Base-by-base conservation (phyloP, 257 asterid genomes). In the Plantago elongata region DNA sequence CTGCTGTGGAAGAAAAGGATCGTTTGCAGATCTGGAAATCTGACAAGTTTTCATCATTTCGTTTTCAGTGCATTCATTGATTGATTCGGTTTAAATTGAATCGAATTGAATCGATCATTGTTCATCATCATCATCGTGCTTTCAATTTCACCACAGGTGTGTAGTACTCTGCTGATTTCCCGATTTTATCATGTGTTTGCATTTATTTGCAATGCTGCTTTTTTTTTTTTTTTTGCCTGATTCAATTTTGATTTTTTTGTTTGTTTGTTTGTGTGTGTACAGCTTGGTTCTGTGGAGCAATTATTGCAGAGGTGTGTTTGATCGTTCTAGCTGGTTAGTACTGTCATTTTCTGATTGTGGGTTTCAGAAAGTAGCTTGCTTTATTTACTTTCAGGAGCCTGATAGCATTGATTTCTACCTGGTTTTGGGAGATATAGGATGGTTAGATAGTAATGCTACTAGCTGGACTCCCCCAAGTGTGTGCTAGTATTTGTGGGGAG, bases 41-140 rank as follows among this genome's bases (percentile, higher is more conserved):
- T 68, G 78, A 62, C 74, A 77, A 18, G 72, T 60, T 69, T 72
- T 54, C 72, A 69, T 75, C 67, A 74, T 79, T 79, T 79, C 78
- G 79, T 44, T 48, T 77, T 82, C 85, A 74, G 79, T 74, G 85
- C 85, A 74, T 74, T 34, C 40, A 34, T 34, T 76, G 80, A 81
- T 58, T 54, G 71, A 58, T 70, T 66, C 70, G 42, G 63, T 70
- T 57, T 7, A 34, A 22, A 22, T 22, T 22, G 4, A 9, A 22
- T 22, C 11, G 4, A 9, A 7, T 55, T 12, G 15, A 72, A 13
- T 46, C 27, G 69, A 64, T 59, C 64, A 30, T 50, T 13, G 27
- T 74, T 22, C 18, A 29, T 38, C 18, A 52, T 51, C 81, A 77
- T 80, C 80, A 74, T 66, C 74, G 51, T 50, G 9, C 38, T 44